phyloP scores from a whole-genome alignment of 2,329 filamentous ascomycete species.

The Aspergillus nomiae region DNA sequence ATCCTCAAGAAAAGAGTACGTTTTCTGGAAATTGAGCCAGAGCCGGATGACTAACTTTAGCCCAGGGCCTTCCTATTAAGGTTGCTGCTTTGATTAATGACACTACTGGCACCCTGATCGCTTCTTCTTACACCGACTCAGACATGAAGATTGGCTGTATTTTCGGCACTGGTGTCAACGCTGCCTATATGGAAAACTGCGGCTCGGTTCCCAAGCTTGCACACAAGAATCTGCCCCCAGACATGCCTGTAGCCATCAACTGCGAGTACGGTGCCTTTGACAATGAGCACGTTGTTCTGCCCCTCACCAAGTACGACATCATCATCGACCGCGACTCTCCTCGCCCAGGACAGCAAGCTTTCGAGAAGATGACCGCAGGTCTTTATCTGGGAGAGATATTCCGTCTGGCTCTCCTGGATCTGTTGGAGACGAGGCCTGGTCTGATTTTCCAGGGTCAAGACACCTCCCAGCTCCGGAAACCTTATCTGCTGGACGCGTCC shows the following conservation, averaged over 20 bases:
- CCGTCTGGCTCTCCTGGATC: conserved; percentile 80
- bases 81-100: conserved; percentile 94
- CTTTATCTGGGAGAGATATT: conserved; percentile 94
- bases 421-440: conserved; percentile 74
- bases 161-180: conserved; percentile 97
- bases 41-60: conserved; percentile 16
- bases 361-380: conserved; percentile 97
- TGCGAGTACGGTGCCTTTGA: conserved; percentile 98
- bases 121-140: conserved; percentile 92
- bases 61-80: conserved; percentile 83
- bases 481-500: conserved; percentile 88
- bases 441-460: conserved; percentile 84
- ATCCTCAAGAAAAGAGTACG: conserved; percentile 69
- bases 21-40: conserved; percentile 13
- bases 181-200: conserved; percentile 94
- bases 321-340: conserved; percentile 90
- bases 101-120: conserved; percentile 94
- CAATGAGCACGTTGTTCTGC: conserved; percentile 86
- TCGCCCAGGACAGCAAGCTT: conserved; percentile 88
- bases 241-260: conserved; percentile 91
- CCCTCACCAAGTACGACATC: conserved; percentile 80
- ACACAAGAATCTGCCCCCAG: conserved; percentile 81
- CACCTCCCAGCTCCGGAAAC: conserved; percentile 74
- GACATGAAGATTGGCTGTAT: conserved; percentile 96
- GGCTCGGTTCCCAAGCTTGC: conserved; percentile 92